Percentiles rank a stretch among this genome's conserved stretches.
Evolutionary conservation across 352 stramenopile genomes (phyloP).

Genomic region (Phytopythium helicoides): DNA sequence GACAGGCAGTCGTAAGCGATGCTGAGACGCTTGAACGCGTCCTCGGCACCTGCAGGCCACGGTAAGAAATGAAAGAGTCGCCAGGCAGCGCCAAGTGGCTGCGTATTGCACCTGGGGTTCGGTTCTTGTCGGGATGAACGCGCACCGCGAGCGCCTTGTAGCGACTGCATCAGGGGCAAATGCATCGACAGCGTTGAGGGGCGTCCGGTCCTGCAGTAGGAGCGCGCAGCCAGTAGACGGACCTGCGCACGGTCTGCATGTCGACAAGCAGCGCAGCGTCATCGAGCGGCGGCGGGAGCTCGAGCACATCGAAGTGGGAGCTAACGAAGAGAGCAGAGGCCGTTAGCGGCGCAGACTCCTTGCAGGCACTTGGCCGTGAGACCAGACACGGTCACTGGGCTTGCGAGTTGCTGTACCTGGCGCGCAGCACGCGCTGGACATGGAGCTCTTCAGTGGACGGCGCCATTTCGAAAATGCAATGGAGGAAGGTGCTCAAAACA

Average conservation of each 20-base stretch:
- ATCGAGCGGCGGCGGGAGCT: slow-evolving; percentile 10
- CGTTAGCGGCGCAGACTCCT: neutral
- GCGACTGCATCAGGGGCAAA: slow-evolving; percentile 10
- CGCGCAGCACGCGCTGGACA: slow-evolving; percentile 23
- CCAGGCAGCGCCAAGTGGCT: no score
- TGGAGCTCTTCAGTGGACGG: slow-evolving; percentile 10
- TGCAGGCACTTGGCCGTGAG: no score
- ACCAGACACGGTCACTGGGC: no score
- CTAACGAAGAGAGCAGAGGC: slow-evolving; percentile 5
- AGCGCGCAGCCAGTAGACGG: neutral
- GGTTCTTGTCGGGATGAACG: slow-evolving; percentile 67
- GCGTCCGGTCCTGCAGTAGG: no score
- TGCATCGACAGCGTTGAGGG: no score
- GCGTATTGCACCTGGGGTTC: slow-evolving; percentile 16
- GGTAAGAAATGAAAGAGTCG: neutral
- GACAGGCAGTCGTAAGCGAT: slow-evolving; percentile 75
- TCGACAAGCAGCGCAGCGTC: slow-evolving; percentile 14
- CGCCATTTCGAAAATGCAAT: neutral
- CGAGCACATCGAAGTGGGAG: slow-evolving; percentile 45
- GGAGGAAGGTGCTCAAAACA: no score
- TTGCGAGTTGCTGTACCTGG: no score
- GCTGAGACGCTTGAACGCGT: slow-evolving; percentile 77
- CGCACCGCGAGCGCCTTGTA: slow-evolving; percentile 55
- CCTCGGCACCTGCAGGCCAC: slow-evolving; percentile 45
- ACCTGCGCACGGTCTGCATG: slow-evolving; percentile 30